Base-by-base conservation (phyloP, 2,329 filamentous ascomycete species). In the Colletotrichum musicola region DNA sequence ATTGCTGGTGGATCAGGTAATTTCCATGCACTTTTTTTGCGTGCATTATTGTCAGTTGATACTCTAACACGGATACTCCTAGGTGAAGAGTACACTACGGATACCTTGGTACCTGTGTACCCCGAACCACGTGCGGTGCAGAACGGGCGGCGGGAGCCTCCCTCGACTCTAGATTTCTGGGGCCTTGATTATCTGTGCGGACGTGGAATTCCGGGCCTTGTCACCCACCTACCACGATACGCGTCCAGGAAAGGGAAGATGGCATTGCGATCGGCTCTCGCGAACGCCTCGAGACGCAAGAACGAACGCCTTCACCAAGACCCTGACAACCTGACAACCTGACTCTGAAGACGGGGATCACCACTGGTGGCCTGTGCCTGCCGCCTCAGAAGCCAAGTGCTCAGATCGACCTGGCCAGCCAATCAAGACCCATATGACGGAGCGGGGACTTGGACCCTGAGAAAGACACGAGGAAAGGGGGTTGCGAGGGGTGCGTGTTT, bases 1-100 rank as follows among this genome's bases (percentile, higher is more conserved):
- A 50, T 51, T 50, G 54, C 27, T 38, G 47, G 65, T 65, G 65
- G 65, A 51, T 59, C 55, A 40, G 38, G 40, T 51, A 60, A 68
- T 65, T 64, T 68, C 42, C 22, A 51, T 65, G 20, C 40, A 60
- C 55, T 60, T 60, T 42, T 13, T 55, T 38, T 35, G 20, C 14
- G 47, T 60, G 38, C 55, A 47, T 53, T 57, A 46, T 35, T 35
- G 30, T 35, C 9, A 35, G 4, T 35, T 35, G 30, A 35, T 35
- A 35, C 30, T 35, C 30, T 35, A 35, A 35, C 12, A 35, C 22
- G 30, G 30, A 35, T 10, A 35, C 30, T 35, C 7, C 7, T 35
- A 35, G 7, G 30, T 10, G 30, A 35, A 35, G 30, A 35, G 7
- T 35, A 35, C 30, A 35, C 9, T 30, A 30, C 30, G 30, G 30